Conservation (phyloP, 139 green algal genomes). For the Micractinium sp. region DNA sequence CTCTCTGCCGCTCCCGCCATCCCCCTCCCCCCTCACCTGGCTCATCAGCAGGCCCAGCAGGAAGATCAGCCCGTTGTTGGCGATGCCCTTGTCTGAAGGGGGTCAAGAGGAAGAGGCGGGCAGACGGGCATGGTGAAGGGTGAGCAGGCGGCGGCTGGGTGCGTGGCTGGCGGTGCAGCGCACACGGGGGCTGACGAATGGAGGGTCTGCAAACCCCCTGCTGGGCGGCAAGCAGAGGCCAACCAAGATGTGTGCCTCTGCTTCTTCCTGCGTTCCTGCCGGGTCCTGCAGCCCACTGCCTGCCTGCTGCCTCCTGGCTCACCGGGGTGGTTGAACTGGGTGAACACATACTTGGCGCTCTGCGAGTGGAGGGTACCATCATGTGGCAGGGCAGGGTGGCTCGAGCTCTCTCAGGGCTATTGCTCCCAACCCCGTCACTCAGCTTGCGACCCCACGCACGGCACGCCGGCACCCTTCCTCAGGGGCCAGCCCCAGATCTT, state of each 20-base stretch:
- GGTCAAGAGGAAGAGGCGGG: background rate
- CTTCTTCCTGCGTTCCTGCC: no score
- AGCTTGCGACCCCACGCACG: no score
- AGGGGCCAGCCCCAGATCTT: no score
- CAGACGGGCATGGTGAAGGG: background rate
- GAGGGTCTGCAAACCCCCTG: background rate
- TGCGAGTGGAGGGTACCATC: background rate
- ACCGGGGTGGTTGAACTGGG: conserved; percentile 35
- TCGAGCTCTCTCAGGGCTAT: no score
- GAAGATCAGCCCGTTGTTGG: conserved; percentile 36
- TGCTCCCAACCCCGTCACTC: no score
- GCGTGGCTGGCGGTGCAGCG: background rate
- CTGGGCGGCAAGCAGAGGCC: no score
- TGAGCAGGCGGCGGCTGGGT: background rate
- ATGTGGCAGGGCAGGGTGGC: no score
- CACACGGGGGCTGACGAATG: background rate
- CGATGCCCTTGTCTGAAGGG: conserved; percentile 33
- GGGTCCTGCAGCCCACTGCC: no score
- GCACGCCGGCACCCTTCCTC: no score
- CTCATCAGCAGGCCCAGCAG: conserved; percentile 57
- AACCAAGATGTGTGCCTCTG: no score
- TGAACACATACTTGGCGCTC: conserved; percentile 47
- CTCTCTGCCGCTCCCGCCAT: background rate
- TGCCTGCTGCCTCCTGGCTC: background rate
- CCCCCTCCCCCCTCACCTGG: conserved; percentile 42